Evolutionary conservation across 371 early-diverging fungal species (phyloP), one percentile per base, ranked within the genome.

Genomic region (Dinochytrium kinnereticum): DNA sequence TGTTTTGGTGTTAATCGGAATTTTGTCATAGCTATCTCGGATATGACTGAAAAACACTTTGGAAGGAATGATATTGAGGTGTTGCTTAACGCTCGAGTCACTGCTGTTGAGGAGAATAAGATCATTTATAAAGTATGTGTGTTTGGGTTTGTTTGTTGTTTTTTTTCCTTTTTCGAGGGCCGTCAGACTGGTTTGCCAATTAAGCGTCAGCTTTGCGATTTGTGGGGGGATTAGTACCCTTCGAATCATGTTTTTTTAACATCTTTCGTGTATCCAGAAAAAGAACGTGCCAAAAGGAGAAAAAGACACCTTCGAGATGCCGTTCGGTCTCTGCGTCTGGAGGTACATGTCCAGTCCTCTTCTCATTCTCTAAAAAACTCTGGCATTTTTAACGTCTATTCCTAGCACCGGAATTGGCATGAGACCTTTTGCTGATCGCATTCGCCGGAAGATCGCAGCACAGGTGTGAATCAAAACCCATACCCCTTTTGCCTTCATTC

Each of bases 301-400:
- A 38, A 51, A 68, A 17, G 74, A 61, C 17, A 69, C 59, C 39
- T 53, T 61, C 26, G 74, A 59, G 10, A 28, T 85, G 7, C 79
- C 78, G 21, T 83, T 76, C 50, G 83, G 85, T 1, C 68, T 84
- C 13, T 82, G 82, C 59, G 70, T 85, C 24, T 85, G 85, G 85
- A 69, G 61, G 61, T 61, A 15, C 5, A 7, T 13, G 19, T n/a
- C 55, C 33, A 26, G 28, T 10, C 61, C 21, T 50, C 36, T 68
- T 28, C 34, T 36, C 7, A 30, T 33, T 51, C 40, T 13, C n/a
- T 21, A 5, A n/a, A 64, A 33, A 26, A 2, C 24, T n/a, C 13
- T 10, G 26, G 26, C 10, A 15, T 21, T 26, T 53, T 5, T 5
- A 24, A 21, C 5, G 55, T 34, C 13, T 61, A 24, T 53, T 17